Percentiles rank a stretch among this genome's conserved stretches.
Evolutionary conservation across 2,329 filamentous ascomycete genomes (phyloP).

Genomic region (Aspergillus thermomutatus): DNA sequence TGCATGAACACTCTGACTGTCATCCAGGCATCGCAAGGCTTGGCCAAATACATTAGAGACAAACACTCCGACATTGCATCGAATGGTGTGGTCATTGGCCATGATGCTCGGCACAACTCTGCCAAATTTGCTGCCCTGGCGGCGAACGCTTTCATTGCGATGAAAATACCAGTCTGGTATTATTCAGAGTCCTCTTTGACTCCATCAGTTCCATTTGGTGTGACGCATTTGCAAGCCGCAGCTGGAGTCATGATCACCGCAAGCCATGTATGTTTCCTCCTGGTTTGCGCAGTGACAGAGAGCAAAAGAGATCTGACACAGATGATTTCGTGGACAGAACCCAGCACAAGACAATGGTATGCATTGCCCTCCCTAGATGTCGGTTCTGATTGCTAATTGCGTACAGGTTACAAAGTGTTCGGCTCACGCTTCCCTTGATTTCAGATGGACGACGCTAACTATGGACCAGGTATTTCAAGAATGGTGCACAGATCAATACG

Average conservation of each 20-base stretch:
- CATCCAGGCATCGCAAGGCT: conserved; percentile 63
- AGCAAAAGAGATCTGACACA: conserved; percentile 4
- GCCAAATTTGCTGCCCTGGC: conserved; percentile 58
- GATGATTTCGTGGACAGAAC: conserved; percentile 40
- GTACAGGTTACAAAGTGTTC: conserved; percentile 58
- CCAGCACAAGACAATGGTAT: conserved; percentile 59
- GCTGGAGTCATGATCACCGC: conserved; percentile 66
- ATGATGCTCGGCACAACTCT: conserved; percentile 63
- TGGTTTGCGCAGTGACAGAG: neutral
- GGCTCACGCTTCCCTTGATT: conserved; percentile 5
- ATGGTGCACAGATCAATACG: conserved; percentile 64
- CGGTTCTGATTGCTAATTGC: conserved; percentile 9
- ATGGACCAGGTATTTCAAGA: conserved; percentile 53
- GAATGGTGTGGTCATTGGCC: conserved; percentile 57
- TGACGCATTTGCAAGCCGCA: conserved; percentile 51
- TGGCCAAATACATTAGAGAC: conserved; percentile 57
- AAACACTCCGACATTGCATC: conserved; percentile 41
- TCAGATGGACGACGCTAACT: conserved; percentile 18
- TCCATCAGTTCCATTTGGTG: conserved; percentile 60
- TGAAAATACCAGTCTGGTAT: conserved; percentile 58
- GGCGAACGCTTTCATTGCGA: conserved; percentile 57
- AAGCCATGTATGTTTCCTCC: conserved; percentile 47
- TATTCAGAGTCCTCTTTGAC: conserved; percentile 57
- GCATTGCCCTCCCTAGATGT: neutral
- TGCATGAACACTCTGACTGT: conserved; percentile 59